Base-by-base conservation (phyloP, 768 basidiomycete species). In the Hericium coralloides region DNA sequence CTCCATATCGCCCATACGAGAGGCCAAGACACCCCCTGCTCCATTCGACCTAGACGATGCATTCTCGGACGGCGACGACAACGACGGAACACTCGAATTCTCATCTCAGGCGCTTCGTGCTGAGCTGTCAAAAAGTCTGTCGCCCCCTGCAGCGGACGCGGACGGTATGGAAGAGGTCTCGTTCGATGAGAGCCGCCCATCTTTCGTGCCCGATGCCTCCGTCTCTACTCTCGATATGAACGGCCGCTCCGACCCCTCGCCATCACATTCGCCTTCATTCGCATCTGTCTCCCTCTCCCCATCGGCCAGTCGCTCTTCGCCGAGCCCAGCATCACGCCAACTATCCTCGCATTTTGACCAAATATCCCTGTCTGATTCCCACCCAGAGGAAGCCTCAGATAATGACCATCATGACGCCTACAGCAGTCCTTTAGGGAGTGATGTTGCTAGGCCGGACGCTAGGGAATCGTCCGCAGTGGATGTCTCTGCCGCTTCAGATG, bases 171-270 rank as follows among this genome's bases (percentile, higher is more conserved):
- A 38, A 20, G 63, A 59, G 3, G 60, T 60, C 31, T 59, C 67
- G n/a, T 66, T 67, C 9, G 68, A 70, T 18, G 70, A 70, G 55
- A 63, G 49, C 15, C 22, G 5, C 15, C 31, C 31, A 31, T 31
- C 31, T 9, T 31, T 31, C 31, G 31, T 31, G 10, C 58, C 63
- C n/a, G 72, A 81, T 65, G 73, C 72, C 9, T 83, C 83, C 10
- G 76, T 83, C 53, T 84, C 83, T 14, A 85, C 83, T 0, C 71
- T 85, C 41, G 75, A 80, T 64, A 79, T 86, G 45, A 75, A 81
- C 52, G 73, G 69, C 5, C 65, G 66, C 60, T 66, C 60, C 20
- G 64, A 43, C 45, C 58, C 38, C 38, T 53, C 52, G 55, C 66
- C 62, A 52, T 52, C 52, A 38, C 31, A 12, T n/a, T 50, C 48